Conservation (phyloP, 2,329 filamentous ascomycete genomes). For the Aspergillus sp. region DNA sequence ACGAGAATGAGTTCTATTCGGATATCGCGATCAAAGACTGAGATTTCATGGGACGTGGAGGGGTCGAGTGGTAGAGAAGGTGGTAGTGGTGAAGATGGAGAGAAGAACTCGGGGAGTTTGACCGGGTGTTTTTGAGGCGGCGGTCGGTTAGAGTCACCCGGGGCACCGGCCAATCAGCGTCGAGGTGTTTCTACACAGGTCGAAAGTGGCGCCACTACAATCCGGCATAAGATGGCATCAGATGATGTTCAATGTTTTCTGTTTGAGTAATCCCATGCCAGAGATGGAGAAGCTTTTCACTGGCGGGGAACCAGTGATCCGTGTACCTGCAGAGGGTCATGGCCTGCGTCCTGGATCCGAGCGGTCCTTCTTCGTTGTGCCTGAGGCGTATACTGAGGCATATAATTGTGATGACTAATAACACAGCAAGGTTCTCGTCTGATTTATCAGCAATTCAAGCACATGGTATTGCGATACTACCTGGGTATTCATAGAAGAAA, state of each 20-base stretch:
- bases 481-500: no score
- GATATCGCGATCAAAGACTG: conserved; percentile 5
- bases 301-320: no score
- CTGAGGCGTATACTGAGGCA: no score
- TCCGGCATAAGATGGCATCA: conserved; percentile 5
- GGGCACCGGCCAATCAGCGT: conserved; percentile 36
- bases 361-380: no score
- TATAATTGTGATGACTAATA: no score
- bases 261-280: no score
- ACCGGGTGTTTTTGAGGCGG: conserved; percentile 20
- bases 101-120: conserved; percentile 9
- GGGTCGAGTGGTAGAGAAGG: conserved; percentile 11
- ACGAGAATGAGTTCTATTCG: conserved; percentile 12
- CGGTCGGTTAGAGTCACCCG: conserved; percentile 24
- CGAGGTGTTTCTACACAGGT: conserved; percentile 36
- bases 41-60: conserved; percentile 5
- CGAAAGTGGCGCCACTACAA: conserved; percentile 26
- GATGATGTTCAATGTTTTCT: conserved; percentile 2
- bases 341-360: no score
- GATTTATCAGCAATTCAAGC: no score
- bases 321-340: no score
- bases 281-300: no score
- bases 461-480: no score
- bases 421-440: no score
- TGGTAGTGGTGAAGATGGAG: conserved; percentile 8